Evolutionary conservation across 768 basidiomycete genomes (phyloP), one percentile per base, ranked within the genome.

Genomic region (Trametes sanguinea): DNA sequence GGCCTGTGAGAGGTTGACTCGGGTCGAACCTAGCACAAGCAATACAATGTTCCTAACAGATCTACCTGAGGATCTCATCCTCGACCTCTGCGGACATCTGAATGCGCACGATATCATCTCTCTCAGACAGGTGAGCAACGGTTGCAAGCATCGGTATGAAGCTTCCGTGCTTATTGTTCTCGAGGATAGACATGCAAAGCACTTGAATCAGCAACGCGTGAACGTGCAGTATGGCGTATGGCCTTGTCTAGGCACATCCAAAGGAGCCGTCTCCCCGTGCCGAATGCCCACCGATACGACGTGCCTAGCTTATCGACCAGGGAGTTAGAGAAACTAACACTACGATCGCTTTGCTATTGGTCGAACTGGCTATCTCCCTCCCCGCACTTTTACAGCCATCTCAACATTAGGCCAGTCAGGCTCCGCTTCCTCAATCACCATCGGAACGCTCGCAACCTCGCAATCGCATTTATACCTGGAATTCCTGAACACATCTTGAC

Each of bases 61-160:
- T 10, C 75, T 86, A 2, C 84, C 85, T 2, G 70, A 76, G 40
- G 85, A 87, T 61, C 64, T 87, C 54, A 70, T 81, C 62, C 72
- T 83, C 29, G 57, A 75, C 10, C 71, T 87, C 51, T 70, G 85
- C 60, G 61, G 66, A 6, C 68, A 79, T 62, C 74, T 85, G 14
- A 70, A 76, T 16, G 68, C 81, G 7, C 32, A 61, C 2, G 79
- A 80, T 60, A 71, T 87, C 6, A 68, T 81, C 53, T 74, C 69
- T 4, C 60, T 87, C 27, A 77, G 86, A 63, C 75, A 77, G 74
- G 87, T 85, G 51, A 59, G 76, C 65, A 57, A 27, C 2, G 8
- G 29, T 16, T 44, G 33, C 6, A 1, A 35, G 42, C 9, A n/a
- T 48, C 43, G 5, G 47, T 22, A 2, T 57, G 35, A 37, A 29